Evolutionary conservation across 1,139 yeast species (phyloP), one percentile per base, ranked within the genome.

Genomic region (Sugiyamaella sp.): DNA sequence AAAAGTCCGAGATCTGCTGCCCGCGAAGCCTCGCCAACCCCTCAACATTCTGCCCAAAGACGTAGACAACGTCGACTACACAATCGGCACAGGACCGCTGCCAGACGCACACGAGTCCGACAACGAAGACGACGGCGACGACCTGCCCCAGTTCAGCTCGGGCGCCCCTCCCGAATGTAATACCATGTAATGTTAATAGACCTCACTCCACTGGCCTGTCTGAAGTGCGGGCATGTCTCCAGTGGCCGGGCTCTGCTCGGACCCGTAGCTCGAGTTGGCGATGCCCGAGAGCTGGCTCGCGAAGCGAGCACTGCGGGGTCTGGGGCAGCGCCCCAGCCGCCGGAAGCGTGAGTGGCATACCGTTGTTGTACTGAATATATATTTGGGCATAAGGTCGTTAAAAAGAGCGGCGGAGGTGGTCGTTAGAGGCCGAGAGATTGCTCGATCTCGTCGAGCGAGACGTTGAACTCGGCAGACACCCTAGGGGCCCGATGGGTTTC

Each of bases 1-100:
- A 21, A 64, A 58, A 35, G 51, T 67, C 16, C 53, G 57, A 38
- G 60, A 65, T 49, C 56, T 67, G 47, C 54, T 67, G 38, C 69
- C 68, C 6, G 27, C 46, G 5, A 56, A 49, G 53, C 60, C 63
- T 5, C 39, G 53, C 8, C 43, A 49, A 17, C 55, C 57, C 2
- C 25, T 53, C 22, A 43, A 51, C 19, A 51, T 55, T 19, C 32
- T 41, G 16, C 54, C 60, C 27, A 58, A 53, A 49, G 65, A 62
- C 32, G 54, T 61, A 3, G 66, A 63, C 47, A 64, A 63, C 39
- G 65, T 63, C 16, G 64, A 60, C 35, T 61, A 55, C 44, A 35
- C 22, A n/a, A 50, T 60, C 22, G 24, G 20, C 10, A 32, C 32
- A n/a, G 57, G 53, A 16, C 52, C 55, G 2, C 29, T 45, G 14